These are phyloP conservation scores for Russula lepida DNA, from an alignment of 768 basidiomycete genomes.

Conservation along the genomic window DNA sequence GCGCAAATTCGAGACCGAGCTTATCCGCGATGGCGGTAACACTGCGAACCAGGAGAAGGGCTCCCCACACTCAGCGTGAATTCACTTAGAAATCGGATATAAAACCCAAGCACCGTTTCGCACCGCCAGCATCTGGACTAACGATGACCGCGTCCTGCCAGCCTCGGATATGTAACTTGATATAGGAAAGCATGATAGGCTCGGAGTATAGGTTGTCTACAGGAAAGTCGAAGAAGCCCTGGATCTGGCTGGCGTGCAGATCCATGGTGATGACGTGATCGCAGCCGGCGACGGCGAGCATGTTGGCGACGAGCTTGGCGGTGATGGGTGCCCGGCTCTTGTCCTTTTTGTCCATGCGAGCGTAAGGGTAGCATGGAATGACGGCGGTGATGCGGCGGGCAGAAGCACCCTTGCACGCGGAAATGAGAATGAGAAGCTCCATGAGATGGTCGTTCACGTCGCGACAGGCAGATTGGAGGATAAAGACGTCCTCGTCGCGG, in stretches of 20 bases:
- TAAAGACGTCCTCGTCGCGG: constrained; percentile 97
- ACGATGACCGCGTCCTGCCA: constrained; percentile 89
- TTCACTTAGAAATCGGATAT: neutral
- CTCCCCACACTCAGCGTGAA: neutral
- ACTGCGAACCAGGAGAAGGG: constrained; percentile 32
- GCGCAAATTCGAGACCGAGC: constrained; percentile 88
- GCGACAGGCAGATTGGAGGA: constrained; percentile 84
- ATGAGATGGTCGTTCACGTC: constrained; percentile 96
- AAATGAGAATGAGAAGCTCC: constrained; percentile 98
- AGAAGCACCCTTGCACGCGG: constrained; percentile 94
- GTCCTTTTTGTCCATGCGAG: constrained; percentile 98
- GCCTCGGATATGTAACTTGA: constrained; percentile 76
- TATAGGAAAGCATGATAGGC: constrained; percentile 89
- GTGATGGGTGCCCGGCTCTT: constrained; percentile 94
- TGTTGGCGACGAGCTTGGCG: constrained; percentile 96
- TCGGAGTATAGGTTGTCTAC: constrained; percentile 97
- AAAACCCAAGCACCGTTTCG: constrained; percentile 71
- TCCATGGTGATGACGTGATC: constrained; percentile 99
- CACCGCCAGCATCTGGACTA: constrained; percentile 95
- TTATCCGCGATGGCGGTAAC: constrained; percentile 94
- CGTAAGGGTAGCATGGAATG: constrained; percentile 96
- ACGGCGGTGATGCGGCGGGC: constrained; percentile 95
- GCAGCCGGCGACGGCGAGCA: constrained; percentile 93
- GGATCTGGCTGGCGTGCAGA: constrained; percentile 94
- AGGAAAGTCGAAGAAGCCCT: constrained; percentile 98